These are phyloP conservation scores for Craterostigma plantagineum DNA, from an alignment of 257 asterid species.

Conservation along the genomic window DNA sequence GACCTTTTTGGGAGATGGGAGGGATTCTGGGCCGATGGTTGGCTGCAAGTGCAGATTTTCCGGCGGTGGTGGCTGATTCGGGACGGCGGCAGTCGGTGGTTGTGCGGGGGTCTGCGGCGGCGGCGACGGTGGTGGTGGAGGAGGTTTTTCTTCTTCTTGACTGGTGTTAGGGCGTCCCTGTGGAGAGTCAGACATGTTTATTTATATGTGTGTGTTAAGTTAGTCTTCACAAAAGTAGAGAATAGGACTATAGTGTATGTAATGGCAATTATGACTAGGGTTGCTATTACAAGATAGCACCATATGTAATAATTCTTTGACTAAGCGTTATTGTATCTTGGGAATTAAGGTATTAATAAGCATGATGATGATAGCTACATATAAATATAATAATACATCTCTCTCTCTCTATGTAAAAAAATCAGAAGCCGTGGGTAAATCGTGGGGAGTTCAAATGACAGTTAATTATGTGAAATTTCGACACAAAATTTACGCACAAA, in stretches of 20 bases:
- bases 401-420: not conserved
- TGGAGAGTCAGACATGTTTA: slow-evolving; percentile 13
- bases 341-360: no score
- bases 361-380: no score
- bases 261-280: not conserved
- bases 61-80: slow-evolving; percentile 4
- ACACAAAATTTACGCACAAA: not conserved
- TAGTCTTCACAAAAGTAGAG: no score
- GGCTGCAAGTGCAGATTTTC: slow-evolving; percentile 13
- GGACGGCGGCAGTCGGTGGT: slow-evolving; percentile 5
- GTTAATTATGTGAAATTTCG: not conserved
- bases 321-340: no score
- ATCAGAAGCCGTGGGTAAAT: slow-evolving; percentile 19
- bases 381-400: no score
- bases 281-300: not conserved
- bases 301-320: no score
- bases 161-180: slow-evolving; percentile 20
- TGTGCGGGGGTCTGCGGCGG: not conserved
- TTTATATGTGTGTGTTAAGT: slow-evolving; percentile 3
- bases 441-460: slow-evolving; percentile 10
- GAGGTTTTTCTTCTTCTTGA: slow-evolving; percentile 13
- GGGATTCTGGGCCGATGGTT: slow-evolving; percentile 9
- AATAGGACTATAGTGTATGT: no score
- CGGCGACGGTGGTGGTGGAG: slow-evolving; percentile 11
- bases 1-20: slow-evolving; percentile 4